Conservation (phyloP, 345 rosid genomes). For the Conringia planisiliqua region DNA sequence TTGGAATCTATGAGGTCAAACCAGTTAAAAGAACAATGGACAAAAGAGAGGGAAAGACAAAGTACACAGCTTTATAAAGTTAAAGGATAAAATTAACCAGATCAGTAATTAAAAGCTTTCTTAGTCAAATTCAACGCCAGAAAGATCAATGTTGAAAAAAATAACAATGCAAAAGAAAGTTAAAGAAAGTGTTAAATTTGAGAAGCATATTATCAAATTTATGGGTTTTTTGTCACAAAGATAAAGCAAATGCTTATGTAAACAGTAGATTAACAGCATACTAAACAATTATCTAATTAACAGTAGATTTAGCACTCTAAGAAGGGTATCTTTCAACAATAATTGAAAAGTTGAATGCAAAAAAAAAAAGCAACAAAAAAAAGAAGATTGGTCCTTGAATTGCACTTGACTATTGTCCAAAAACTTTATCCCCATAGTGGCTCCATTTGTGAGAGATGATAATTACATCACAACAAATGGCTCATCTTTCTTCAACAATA, state of each 20-base stretch:
- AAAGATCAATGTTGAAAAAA: conserved; percentile 6
- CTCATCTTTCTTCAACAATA: conserved; percentile 38
- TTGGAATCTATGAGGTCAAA: conserved; percentile 37
- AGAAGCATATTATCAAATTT: background rate
- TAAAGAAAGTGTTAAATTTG: background rate
- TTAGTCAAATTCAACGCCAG: conserved; percentile 25
- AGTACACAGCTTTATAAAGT: conserved; percentile 31
- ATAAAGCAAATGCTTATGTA: conserved; percentile 1
- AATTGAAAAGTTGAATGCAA: conserved; percentile 28
- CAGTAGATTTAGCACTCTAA: conserved; percentile 14
- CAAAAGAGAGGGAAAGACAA: conserved; percentile 30
- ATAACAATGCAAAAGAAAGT: conserved; percentile 17
- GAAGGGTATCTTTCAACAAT: conserved; percentile 28
- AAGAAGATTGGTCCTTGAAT: conserved; percentile 53
- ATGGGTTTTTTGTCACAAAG: background rate
- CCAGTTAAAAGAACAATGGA: conserved; percentile 28
- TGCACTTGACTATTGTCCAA: conserved; percentile 39
- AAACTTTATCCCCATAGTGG: conserved; percentile 51
- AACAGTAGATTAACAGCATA: no score
- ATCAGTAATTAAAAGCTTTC: conserved; percentile 14
- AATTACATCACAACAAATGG: conserved; percentile 51
- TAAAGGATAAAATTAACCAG: conserved; percentile 20
- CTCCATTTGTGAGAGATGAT: conserved; percentile 48
- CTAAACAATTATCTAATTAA: background rate
- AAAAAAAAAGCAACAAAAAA: conserved; percentile 16